Percentiles rank a stretch among this genome's conserved stretches.
phyloP scores from a whole-genome alignment of 1,284 basidiomycete genomes.

The Leucoagaricus sp. region DNA sequence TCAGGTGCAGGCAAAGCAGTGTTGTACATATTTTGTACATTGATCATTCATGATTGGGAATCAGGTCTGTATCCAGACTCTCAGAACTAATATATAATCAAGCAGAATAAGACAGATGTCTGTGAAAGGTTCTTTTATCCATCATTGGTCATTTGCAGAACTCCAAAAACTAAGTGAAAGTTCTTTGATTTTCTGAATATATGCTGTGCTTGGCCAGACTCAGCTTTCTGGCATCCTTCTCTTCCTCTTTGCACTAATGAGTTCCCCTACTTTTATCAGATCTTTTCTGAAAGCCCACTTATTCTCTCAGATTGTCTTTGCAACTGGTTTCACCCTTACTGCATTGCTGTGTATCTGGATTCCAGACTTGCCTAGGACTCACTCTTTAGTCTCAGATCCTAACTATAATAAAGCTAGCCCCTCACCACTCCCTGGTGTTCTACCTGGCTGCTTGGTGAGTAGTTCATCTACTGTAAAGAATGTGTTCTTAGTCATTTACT shows the following conservation, averaged over 20 bases:
- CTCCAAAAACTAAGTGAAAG: not conserved
- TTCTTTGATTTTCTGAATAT: not conserved
- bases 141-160: not conserved
- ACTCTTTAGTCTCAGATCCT: not conserved
- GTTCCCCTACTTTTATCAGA: not conserved
- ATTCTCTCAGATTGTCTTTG: not conserved
- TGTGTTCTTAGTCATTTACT: not conserved
- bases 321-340: not conserved
- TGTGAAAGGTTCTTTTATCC: not conserved
- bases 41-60: too few species aligned
- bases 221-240: not conserved
- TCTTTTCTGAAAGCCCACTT: too few species aligned
- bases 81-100: not conserved
- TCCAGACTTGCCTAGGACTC: not conserved
- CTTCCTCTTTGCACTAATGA: not conserved
- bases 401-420: not conserved
- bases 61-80: not conserved
- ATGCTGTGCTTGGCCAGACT: not conserved
- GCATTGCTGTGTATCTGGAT: not conserved
- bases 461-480: not conserved
- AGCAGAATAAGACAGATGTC: not conserved
- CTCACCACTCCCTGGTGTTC: conserved; percentile 3
- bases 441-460: not conserved
- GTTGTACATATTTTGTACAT: too few species aligned
- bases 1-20: too few species aligned